A percentile compares a stretch with the other conserved stretches of the same genome.
phyloP scores from a whole-genome alignment of 2,329 filamentous ascomycete genomes.

The Colletotrichum eleusines region DNA sequence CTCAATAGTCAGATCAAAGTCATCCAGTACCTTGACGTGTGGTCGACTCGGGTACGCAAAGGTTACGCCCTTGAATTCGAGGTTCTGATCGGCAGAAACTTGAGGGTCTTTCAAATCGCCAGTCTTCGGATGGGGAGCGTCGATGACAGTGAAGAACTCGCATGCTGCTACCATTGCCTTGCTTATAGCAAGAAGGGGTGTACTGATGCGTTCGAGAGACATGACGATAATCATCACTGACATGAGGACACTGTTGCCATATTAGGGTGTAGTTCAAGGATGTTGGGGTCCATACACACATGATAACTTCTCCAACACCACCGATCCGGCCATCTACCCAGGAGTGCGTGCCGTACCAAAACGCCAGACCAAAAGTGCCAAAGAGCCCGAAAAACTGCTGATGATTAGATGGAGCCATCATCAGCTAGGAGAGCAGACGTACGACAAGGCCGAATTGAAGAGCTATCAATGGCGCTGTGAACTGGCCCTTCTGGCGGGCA shows the following conservation, averaged over 20 bases:
- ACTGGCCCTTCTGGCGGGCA: constrained; percentile 62
- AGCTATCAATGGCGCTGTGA: constrained; percentile 63
- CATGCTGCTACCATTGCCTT: constrained; percentile 70
- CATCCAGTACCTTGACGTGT: constrained; percentile 72
- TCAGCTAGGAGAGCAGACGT: constrained; percentile 35
- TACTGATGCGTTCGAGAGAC: constrained; percentile 68
- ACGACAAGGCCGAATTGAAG: constrained; percentile 65
- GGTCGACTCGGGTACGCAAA: constrained; percentile 80
- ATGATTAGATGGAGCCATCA: constrained; percentile 36
- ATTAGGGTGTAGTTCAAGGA: constrained; percentile 25
- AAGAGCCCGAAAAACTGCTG: constrained; percentile 65
- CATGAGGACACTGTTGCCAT: constrained; percentile 59
- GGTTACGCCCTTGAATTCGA: constrained; percentile 71
- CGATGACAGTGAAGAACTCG: constrained; percentile 68
- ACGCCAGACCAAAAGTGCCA: constrained; percentile 66
- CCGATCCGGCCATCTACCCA: constrained; percentile 60
- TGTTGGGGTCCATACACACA: constrained; percentile 55
- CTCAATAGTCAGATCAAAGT: constrained; percentile 68
- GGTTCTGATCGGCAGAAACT: constrained; percentile 54
- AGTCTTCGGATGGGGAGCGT: constrained; percentile 56
- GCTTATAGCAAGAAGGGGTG: constrained; percentile 68
- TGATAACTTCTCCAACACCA: constrained; percentile 65
- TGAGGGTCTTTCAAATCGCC: constrained; percentile 54
- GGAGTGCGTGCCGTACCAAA: constrained; percentile 72
- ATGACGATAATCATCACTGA: constrained; percentile 70